Base-by-base conservation (phyloP, 148 eudicot genomes). In the Camellia lanceoleosa region DNA sequence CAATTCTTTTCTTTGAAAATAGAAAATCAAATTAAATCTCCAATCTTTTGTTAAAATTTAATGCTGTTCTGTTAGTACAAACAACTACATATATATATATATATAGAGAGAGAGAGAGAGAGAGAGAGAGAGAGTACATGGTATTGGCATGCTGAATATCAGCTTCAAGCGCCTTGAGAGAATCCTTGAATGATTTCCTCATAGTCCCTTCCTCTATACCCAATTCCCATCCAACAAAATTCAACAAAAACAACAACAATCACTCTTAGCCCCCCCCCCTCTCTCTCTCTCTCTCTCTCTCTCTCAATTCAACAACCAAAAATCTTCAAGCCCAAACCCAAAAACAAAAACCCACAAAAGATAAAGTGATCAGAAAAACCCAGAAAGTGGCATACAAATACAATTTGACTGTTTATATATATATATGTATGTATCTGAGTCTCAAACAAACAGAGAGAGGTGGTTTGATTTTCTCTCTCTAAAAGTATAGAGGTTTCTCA, bases 61-160 rank as follows among this genome's bases (percentile, higher is more conserved):
- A 9, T 11, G 10, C 51, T 41, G 44, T 49, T 49, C 52, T 4
- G 52, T 49, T 49, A 49, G 52, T 49, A 7, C 52, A 49, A 49
- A 49, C 52, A 49, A 49, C 52, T 4, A 49, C 0, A 49, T 3
- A 49, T 49, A 49, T 49, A 49, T 49, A 49, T 42, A 71, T 59
- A 42, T 23, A 77, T 38, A 68, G 30, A 74, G 41, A n/a, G n/a
- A n/a, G n/a, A 60, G 46, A 78, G 51, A 56, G 67, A 80, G 76
- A 68, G 74, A 8, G 79, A 49, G 14, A 23, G 69, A 49, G 71
- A 41, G 55, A 61, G 51, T 85, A 87, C 95, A 92, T 87, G 62
- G 95, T 92, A 81, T 92, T 92, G 54, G 95, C 95, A 83, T 87
- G 91, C 18, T 92, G 92, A 78, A 92, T 92, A 85, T 92, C 95